Percentiles rank a stretch among this genome's conserved stretches.
phyloP scores from a whole-genome alignment of 768 basidiomycete species.

The Cantharellus cinnabarinus region DNA sequence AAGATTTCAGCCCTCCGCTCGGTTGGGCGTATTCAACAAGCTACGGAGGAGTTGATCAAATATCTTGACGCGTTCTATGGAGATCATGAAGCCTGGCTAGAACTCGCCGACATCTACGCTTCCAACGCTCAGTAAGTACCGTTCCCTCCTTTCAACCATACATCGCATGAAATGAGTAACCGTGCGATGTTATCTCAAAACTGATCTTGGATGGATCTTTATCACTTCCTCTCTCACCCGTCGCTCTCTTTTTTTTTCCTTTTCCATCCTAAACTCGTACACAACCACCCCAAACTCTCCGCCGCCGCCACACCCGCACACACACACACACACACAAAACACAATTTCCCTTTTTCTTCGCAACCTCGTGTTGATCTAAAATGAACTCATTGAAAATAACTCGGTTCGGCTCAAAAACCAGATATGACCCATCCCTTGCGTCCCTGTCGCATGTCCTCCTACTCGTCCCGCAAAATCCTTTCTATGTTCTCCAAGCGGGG shows the following conservation, averaged over 20 bases:
- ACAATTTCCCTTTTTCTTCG: too few relatives aligned
- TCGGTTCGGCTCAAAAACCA: slow-evolving; percentile 13
- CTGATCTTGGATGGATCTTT: background rate
- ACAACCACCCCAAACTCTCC: too few relatives aligned
- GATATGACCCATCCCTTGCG: slow-evolving; percentile 53
- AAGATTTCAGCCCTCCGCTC: slow-evolving; percentile 50
- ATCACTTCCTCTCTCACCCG: background rate
- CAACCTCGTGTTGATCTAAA: too few relatives aligned
- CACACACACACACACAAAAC: too few relatives aligned
- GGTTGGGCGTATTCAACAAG: slow-evolving; percentile 38
- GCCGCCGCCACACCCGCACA: too few relatives aligned
- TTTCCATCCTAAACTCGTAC: background rate
- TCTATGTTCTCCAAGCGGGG: slow-evolving; percentile 63
- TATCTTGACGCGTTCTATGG: slow-evolving; percentile 77
- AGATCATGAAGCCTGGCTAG: slow-evolving; percentile 74
- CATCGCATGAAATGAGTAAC: background rate
- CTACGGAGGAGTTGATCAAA: slow-evolving; percentile 47
- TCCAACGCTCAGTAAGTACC: background rate
- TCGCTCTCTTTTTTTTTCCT: background rate
- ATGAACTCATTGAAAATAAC: too few relatives aligned
- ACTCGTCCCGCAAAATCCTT: slow-evolving; percentile 70
- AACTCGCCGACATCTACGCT: slow-evolving; percentile 58
- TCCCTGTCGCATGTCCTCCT: slow-evolving; percentile 65
- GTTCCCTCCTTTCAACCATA: background rate
- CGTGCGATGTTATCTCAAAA: background rate